A percentile compares a stretch with the other conserved stretches of the same genome.
Conservation (phyloP, 208 protist species). For the Acanthamoeba quina region DNA sequence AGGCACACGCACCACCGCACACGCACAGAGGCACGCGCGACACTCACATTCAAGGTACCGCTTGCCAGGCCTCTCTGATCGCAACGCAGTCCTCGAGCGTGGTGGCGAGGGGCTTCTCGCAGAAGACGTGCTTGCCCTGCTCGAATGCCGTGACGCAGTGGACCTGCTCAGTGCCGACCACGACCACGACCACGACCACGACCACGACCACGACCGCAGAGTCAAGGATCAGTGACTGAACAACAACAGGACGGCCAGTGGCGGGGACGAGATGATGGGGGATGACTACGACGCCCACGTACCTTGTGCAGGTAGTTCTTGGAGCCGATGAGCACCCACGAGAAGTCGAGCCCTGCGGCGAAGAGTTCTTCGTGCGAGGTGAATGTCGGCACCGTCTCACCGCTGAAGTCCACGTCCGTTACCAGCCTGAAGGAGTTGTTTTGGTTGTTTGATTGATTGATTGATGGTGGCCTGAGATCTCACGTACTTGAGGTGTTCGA, state of each 20-base stretch:
- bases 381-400: neutral
- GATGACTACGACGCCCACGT: too few species aligned
- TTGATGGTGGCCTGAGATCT: neutral
- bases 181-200: neutral
- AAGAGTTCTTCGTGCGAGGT: slow-evolving; percentile 45
- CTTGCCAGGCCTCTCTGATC: slow-evolving; percentile 26
- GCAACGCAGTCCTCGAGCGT: slow-evolving; percentile 34
- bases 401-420: neutral
- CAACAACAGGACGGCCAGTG: too few species aligned
- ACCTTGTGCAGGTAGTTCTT: slow-evolving; percentile 56
- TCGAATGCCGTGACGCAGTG: slow-evolving; percentile 24
- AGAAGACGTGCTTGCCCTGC: slow-evolving; percentile 69
- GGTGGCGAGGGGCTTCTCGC: slow-evolving; percentile 64
- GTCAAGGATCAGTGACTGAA: neutral
- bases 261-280: too few species aligned
- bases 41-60: neutral
- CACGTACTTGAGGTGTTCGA: slow-evolving; percentile 1
- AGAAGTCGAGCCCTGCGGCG: slow-evolving; percentile 37
- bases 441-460: neutral
- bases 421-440: neutral
- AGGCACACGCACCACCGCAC: too few species aligned
- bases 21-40: too few species aligned
- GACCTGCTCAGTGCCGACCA: neutral
- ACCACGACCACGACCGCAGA: neutral
- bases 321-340: slow-evolving; percentile 64